Evolutionary conservation across 805 yeast genomes (phyloP).

Genomic region (Wickerhamiella azymoides): DNA sequence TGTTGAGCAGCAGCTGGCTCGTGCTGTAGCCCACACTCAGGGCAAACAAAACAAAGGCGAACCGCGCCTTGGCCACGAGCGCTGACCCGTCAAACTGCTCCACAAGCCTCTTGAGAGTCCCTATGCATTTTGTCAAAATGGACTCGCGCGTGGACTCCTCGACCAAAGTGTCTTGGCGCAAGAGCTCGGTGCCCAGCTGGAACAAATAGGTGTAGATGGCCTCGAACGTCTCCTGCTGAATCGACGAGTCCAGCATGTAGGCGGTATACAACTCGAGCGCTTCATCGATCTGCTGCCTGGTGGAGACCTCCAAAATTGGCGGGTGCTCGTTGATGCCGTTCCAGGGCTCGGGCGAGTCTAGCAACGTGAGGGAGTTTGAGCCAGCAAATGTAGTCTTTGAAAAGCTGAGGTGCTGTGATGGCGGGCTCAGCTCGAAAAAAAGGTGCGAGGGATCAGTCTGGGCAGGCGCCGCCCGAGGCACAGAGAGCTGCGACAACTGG

Average conservation of each 20-base stretch:
- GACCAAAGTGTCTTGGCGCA: slow-evolving; percentile 7
- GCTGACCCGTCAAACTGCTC: not conserved
- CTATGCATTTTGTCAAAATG: not conserved
- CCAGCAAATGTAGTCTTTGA: slow-evolving; percentile 11
- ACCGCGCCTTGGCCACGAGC: not conserved
- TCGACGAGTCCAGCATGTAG: slow-evolving; percentile 7
- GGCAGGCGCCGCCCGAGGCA: not conserved
- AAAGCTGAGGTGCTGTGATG: not conserved
- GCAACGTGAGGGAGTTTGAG: slow-evolving; percentile 10
- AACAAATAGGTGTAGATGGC: slow-evolving; percentile 16
- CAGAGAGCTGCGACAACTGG: too few relatives aligned
- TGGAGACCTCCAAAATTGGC: not conserved
- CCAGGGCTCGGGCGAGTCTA: slow-evolving; percentile 5
- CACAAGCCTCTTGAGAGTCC: not conserved
- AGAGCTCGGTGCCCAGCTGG: slow-evolving; percentile 7
- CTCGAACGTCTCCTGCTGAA: slow-evolving; percentile 1
- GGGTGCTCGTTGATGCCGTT: slow-evolving; percentile 4
- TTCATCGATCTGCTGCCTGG: not conserved
- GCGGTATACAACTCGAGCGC: not conserved
- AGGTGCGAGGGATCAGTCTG: not conserved
- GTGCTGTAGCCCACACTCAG: not conserved
- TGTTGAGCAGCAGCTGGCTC: not conserved
- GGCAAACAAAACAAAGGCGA: slow-evolving; percentile 1
- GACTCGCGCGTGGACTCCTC: not conserved
- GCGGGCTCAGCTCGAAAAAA: not conserved